Evolutionary conservation across 306 rosid genomes (phyloP), one percentile per base, ranked within the genome.

Genomic region (Ormosia emarginata): DNA sequence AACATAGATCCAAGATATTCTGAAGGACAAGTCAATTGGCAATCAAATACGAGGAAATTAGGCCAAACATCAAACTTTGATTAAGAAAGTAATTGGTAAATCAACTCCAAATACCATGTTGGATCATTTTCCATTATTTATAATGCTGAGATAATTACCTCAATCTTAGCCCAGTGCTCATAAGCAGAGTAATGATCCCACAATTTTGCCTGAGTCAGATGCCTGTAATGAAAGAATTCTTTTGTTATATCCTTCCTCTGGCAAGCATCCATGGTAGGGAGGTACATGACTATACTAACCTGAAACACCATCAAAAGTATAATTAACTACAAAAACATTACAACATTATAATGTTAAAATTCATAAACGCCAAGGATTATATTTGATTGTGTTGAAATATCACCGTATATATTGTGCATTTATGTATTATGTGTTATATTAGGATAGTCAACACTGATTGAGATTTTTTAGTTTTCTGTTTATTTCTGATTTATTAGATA

Each of bases 141-240:
- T 47, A 7, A 52, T 62, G 67, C 67, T 78, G 64, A 13, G 61
- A 71, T 65, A 24, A 49, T 24, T 88, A 92, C 99, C 99, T 95
- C 99, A 73, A 95, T 87, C 90, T 93, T 93, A 78, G 99, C 98
- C 99, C 99, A 95, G 72, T 95, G 99, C 83, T 95, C 99, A 86
- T 82, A 95, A 44, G 92, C 97, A 5, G 90, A 88, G 86, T 90
- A 93, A 41, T 58, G 84, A 86, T 91, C 96, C 98, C 99, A 92
- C 85, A 95, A 78, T 66, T 36, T 83, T 40, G 78, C 33, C 78
- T 86, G 92, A 58, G 93, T 90, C 82, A 92, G 83, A 77, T 74
- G 91, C 74, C 98, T 85, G 79, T 90, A 93, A 86, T 92, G 97
- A 74, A 95, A 95, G 90, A 95, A 95, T 85, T 95, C 96, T 47